These are phyloP conservation scores for Quercus cerris DNA, from an alignment of 306 rosid species.

Conservation along the genomic window DNA sequence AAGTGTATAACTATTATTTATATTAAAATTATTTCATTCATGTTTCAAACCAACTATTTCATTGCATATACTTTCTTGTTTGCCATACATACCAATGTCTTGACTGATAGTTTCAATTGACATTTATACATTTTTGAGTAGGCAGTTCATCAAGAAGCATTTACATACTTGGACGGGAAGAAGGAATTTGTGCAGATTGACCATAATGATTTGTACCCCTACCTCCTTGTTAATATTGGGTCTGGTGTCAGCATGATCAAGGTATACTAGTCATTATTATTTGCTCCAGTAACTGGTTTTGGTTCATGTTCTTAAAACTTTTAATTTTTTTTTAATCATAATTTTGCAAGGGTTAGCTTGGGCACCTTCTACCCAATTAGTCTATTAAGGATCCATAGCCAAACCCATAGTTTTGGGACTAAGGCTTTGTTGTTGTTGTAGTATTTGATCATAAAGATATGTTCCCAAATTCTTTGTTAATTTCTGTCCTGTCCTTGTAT, in stretches of 20 bases:
- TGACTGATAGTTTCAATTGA: conserved; percentile 13
- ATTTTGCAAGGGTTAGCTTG: too few relatives aligned
- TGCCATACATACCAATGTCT: conserved; percentile 12
- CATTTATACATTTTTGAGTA: conserved; percentile 32
- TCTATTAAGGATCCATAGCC: too few relatives aligned
- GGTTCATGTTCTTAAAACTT: conserved; percentile 13
- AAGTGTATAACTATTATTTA: not conserved
- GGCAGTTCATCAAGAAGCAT: conserved; percentile 84
- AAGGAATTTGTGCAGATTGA: conserved; percentile 78
- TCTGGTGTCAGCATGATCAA: conserved; percentile 98
- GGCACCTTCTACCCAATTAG: too few relatives aligned
- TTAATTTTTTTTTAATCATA: not conserved
- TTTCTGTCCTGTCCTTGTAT: conserved; percentile 23
- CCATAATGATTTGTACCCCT: conserved; percentile 79
- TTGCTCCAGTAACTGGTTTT: conserved; percentile 1
- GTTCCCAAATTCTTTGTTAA: not conserved
- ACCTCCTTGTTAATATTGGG: conserved; percentile 91
- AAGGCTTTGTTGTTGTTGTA: too few relatives aligned
- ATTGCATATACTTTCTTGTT: conserved; percentile 11
- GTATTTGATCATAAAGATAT: not conserved
- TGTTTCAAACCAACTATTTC: conserved; percentile 2
- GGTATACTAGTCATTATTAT: conserved; percentile 41
- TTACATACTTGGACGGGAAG: conserved; percentile 63
- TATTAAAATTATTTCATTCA: not conserved
- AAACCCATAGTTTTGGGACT: too few relatives aligned